A percentile compares a stretch with the other conserved stretches of the same genome.
phyloP scores from a whole-genome alignment of 2,329 filamentous ascomycete species.

The Aspergillus fischeri region DNA sequence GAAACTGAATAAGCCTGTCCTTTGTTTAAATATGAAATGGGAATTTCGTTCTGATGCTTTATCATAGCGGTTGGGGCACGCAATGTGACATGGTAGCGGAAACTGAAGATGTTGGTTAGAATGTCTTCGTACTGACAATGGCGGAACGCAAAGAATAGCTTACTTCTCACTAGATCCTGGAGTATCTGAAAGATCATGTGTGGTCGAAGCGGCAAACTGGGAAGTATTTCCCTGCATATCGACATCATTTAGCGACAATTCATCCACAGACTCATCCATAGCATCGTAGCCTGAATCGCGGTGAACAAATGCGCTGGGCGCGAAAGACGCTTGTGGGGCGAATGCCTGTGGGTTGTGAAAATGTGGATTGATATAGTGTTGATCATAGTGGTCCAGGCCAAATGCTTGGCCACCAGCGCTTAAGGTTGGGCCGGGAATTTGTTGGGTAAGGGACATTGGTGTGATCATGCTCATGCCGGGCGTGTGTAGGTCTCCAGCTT shows the following conservation, averaged over 20 bases:
- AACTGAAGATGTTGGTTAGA: conserved; percentile 45
- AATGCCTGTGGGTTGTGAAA: conserved; percentile 71
- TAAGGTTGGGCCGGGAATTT: conserved; percentile 58
- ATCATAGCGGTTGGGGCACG: conserved; percentile 95
- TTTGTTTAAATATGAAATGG: conserved; percentile 97
- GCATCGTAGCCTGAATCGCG: conserved; percentile 76
- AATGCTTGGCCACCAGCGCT: conserved; percentile 57
- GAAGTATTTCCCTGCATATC: conserved; percentile 52
- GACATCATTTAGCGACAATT: conserved; percentile 59
- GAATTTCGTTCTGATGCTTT: conserved; percentile 82
- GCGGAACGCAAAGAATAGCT: conserved; percentile 14
- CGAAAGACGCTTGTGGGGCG: conserved; percentile 58
- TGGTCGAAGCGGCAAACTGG: conserved; percentile 35
- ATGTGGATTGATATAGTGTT: conserved; percentile 52
- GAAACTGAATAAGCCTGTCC: conserved; percentile 89
- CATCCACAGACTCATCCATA: conserved; percentile 65
- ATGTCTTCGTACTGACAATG: not conserved
- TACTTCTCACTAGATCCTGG: conserved; percentile 51
- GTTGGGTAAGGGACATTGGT: conserved; percentile 71
- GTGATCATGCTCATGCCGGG: conserved; percentile 74
- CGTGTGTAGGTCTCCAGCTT: conserved; percentile 83
- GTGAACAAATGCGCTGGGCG: conserved; percentile 75
- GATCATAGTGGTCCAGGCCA: conserved; percentile 64
- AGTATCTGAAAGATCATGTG: conserved; percentile 23
- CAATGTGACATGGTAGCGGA: conserved; percentile 83